Conservation (phyloP, 73 alveolate genomes). For the Effrenium voratum region DNA sequence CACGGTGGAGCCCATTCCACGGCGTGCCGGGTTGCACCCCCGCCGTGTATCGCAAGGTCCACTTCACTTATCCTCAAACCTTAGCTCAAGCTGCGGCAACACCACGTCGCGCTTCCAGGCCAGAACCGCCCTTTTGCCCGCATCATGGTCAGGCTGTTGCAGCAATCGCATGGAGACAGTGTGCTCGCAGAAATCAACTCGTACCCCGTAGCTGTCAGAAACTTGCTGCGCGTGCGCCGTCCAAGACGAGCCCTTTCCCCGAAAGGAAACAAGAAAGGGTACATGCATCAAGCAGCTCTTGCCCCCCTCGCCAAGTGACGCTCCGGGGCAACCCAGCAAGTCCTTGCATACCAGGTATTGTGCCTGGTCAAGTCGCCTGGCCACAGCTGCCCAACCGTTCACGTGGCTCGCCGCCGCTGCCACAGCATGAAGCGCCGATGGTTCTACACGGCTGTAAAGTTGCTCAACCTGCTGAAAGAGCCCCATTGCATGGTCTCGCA, state of each 20-base stretch:
- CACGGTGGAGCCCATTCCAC: no score
- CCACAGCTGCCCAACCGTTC: background rate
- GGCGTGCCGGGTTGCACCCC: no score
- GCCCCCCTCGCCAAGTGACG: background rate
- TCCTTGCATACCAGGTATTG: background rate
- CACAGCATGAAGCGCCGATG: background rate
- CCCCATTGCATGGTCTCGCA: background rate
- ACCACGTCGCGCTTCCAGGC: background rate
- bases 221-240: background rate
- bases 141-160: background rate
- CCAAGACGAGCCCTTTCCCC: background rate
- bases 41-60: no score
- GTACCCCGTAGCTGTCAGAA: background rate
- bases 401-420: background rate
- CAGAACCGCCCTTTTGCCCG: background rate
- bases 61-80: background rate
- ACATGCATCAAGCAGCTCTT: no score
- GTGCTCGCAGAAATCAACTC: background rate
- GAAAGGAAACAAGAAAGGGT: background rate
- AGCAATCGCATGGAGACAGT: background rate
- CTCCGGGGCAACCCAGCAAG: background rate
- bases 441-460: background rate
- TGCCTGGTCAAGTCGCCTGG: background rate
- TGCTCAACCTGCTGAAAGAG: background rate
- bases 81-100: background rate